Evolutionary conservation across 495 filamentous ascomycete species (phyloP), one percentile per base, ranked within the genome.

Genomic region (Daldinia vernicosa): DNA sequence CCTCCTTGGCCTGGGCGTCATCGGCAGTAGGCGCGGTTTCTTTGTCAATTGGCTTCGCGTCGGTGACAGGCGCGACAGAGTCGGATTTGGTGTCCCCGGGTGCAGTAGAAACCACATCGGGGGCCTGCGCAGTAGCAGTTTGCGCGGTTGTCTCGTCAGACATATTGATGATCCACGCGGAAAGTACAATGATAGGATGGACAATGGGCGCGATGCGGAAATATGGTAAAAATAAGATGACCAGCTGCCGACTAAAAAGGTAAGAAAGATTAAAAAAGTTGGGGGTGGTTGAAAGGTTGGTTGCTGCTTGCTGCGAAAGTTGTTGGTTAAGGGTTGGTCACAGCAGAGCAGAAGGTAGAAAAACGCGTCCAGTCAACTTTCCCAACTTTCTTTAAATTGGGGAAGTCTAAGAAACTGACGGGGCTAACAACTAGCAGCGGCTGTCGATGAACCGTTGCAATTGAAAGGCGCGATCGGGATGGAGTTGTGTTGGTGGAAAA

Each of bases 301-400:
- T 17, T 14, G 66, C 64, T 66, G 67, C 56, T 62, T 64, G 71
- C 57, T 69, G 71, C 69, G 71, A 66, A 60, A 70, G 59, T 69
- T 72, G 67, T 76, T 76, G 76, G 62, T 61, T 64, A 69, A 66
- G 54, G 56, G 69, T 60, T 72, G 57, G 60, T 39, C 50, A 47
- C 28, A 37, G 30, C 22, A 28, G 28, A 30, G 33, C 33, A 35
- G n/a, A 24, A 58, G 56, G 28, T 4, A 66, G 64, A 74, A 76
- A 78, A 78, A 78, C 76, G 74, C 74, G 74, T 78, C 76, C 47
- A 53, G 60, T 50, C 40, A 50, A 67, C 71, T 65, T 68, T 59
- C 65, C 40, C 40, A 50, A 67, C 71, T 65, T 68, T 59, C 65
- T 64, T 63, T 71, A 72, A 69, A 75, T 57, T 74, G 70, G 64